Evolutionary conservation across 1,284 basidiomycete genomes (phyloP), one percentile per base, ranked within the genome.

Genomic region (Fomitopsis pinicola): DNA sequence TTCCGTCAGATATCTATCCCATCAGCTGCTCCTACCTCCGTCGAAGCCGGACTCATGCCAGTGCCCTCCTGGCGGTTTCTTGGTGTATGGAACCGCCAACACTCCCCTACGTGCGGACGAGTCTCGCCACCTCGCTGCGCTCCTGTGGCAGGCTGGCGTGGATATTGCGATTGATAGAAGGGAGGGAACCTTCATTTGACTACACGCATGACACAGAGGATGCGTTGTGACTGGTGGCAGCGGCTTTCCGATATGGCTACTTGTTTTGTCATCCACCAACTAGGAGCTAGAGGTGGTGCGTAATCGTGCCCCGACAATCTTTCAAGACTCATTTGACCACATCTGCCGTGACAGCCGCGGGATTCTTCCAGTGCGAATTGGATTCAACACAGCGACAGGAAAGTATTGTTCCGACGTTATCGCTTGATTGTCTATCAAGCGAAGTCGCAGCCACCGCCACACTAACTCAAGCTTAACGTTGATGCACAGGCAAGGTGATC

Each of bases 141-240:
- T 78, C 46, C 70, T 87, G 45, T 61, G 71, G 46, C 61, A 68
- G 9, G 75, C 73, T 2, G 77, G 78, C 1, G 80, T 82, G 6
- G 57, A 68, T 2, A 76, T 75, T 86, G 12, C 67, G 73, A 14
- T 72, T 81, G 28, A 70, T 83, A 8, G 75, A 79, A 5, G 83
- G 79, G 4, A 73, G 73, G 63, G 83, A 85, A 58, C 86, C 88
- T 66, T 82, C 82, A 0, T 86, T 87, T 62, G 84, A 86, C 67
- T 82, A 81, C 64, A 75, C 72, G 30, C 66, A 74, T 5, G 68
- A 69, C 15, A 80, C 80, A 4, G 81, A 84, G 60, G 72, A 70
- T 8, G 60, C 65, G 42, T 73, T 68, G n/a, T n/a, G n/a, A n/a
- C n/a, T n/a, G n/a, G n/a, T 42, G 69, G 73, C 3, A 56, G 53